Base-by-base conservation (phyloP, 306 rosid genomes). In the Gastrolobium villosum region DNA sequence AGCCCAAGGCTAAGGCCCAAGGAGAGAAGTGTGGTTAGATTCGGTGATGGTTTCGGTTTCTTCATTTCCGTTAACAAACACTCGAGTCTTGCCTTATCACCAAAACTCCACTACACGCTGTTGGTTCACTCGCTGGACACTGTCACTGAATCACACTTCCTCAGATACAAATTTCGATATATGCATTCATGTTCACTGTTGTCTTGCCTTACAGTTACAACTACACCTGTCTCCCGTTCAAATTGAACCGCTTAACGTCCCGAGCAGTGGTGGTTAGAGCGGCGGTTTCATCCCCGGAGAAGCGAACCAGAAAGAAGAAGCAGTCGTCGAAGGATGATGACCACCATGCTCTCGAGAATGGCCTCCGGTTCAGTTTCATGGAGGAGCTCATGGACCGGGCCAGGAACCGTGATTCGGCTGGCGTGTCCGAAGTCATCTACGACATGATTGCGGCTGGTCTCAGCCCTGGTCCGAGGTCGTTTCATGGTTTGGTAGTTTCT, bases 371-470 rank as follows among this genome's bases (percentile, higher is more conserved):
- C 88, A 74, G 86, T 31, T 94, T 94, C 91, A 94, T 94, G 99
- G 97, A 92, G 82, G 95, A 94, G 80, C 99, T 94, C 74, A 94
- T 94, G 99, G 75, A 70, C 79, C 93, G 95, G 0, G 97, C 97
- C 11, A 75, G 97, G 60, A 82, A 75, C 79, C 92, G 88, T 32
- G 95, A 94, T 79, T 84, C 97, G 0, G 39, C 75, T 45, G 94
- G 89, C 48, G 99, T 90, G 77, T 73, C 90, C 10, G 88, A 87
- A 7, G 91, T 94, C 79, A 88, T 94, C 45, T 90, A 92, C 85
- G 97, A 92, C 85, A 94, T 94, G 99, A 84, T 94, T 57, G 97
- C 97, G 28, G 97, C 97, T 8, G 99, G 99, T 10, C 89, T 94
- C 70, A 79, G 54, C 77, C 99, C 97, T 4, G 99, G 97, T 5